Conservation (phyloP, 805 yeast species). For the Cyberlindnera xishuangbannaensis region DNA sequence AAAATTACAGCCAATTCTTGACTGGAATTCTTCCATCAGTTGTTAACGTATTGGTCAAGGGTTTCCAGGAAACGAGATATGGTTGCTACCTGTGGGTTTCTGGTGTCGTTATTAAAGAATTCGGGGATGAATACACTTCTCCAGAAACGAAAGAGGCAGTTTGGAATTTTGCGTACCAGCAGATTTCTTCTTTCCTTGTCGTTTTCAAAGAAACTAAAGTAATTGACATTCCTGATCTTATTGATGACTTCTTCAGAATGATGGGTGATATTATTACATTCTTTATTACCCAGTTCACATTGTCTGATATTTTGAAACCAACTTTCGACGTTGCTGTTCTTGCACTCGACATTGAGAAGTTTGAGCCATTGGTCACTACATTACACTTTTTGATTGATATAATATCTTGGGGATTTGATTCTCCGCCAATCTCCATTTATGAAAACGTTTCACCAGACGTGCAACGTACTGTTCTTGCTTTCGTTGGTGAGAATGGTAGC, state of each 20-base stretch:
- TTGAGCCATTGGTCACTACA: slow-evolving; percentile 63
- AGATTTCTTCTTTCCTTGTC: slow-evolving; percentile 51
- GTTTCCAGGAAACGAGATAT: slow-evolving; percentile 59
- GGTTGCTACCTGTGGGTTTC: slow-evolving; percentile 92
- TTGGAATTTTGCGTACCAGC: slow-evolving; percentile 70
- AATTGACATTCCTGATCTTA: slow-evolving; percentile 42
- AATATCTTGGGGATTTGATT: slow-evolving; percentile 74
- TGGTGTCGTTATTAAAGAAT: slow-evolving; percentile 74
- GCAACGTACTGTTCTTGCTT: slow-evolving; percentile 39
- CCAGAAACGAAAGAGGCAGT: slow-evolving; percentile 50
- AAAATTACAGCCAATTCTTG: slow-evolving; percentile 52
- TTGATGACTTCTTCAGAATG: slow-evolving; percentile 86
- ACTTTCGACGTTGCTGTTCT: slow-evolving; percentile 55
- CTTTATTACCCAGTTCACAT: slow-evolving; percentile 51
- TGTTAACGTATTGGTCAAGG: slow-evolving; percentile 60
- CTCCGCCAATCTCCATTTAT: slow-evolving; percentile 72
- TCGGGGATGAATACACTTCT: slow-evolving; percentile 48
- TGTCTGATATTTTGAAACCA: slow-evolving; percentile 40
- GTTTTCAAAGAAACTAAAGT: slow-evolving; percentile 29
- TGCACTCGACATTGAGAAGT: slow-evolving; percentile 53
- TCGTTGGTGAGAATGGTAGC: slow-evolving; percentile 52
- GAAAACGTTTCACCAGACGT: slow-evolving; percentile 52
- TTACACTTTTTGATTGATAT: slow-evolving; percentile 78
- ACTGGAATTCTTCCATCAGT: slow-evolving; percentile 56
- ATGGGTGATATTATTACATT: slow-evolving; percentile 72